phyloP scores from a whole-genome alignment of 108 stramenopile species.

The Pseudonitzschia pungens region DNA sequence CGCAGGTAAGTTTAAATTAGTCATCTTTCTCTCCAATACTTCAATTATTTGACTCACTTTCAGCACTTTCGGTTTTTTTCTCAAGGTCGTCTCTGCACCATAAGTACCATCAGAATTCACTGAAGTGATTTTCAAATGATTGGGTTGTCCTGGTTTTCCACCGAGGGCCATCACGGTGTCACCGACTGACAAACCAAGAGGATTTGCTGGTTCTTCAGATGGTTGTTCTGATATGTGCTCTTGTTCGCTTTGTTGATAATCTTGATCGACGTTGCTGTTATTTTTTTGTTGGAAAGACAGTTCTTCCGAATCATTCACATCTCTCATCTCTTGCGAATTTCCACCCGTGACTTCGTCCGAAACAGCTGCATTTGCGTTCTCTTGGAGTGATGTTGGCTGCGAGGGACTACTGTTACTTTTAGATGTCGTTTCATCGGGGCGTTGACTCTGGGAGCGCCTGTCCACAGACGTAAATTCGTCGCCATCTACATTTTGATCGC shows the following conservation, averaged over 20 bases:
- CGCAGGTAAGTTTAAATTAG: neutral
- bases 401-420: too few relatives aligned
- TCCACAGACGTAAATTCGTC: neutral
- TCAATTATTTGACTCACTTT: neutral
- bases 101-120: slow-evolving; percentile 8
- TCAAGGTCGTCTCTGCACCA: neutral
- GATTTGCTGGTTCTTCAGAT: neutral
- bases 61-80: neutral
- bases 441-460: neutral
- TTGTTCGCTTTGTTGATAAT: neutral
- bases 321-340: neutral
- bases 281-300: neutral
- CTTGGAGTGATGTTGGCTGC: too few relatives aligned
- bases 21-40: neutral
- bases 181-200: neutral
- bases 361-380: too few relatives aligned
- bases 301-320: neutral
- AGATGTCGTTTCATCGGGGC: too few relatives aligned
- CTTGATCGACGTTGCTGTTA: neutral
- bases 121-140: neutral
- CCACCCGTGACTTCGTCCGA: neutral
- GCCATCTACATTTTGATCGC: neutral
- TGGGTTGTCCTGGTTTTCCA: neutral
- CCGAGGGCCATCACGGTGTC: neutral
- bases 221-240: neutral